These are phyloP conservation scores for Stromatinia cepivora DNA, from an alignment of 2,329 filamentous ascomycete genomes.

Conservation along the genomic window DNA sequence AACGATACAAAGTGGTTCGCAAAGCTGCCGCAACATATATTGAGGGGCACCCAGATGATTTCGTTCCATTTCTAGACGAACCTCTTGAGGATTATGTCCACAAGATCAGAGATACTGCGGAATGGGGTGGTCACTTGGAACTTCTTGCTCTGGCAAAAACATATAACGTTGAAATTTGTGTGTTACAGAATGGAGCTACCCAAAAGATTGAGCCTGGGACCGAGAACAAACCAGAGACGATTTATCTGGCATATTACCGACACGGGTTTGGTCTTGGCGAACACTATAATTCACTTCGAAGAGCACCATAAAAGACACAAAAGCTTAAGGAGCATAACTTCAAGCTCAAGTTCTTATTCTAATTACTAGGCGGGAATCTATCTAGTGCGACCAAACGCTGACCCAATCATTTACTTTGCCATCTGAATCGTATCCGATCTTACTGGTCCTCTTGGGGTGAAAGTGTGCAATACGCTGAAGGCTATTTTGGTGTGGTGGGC, in stretches of 20 bases:
- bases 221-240: slow-evolving; percentile 51
- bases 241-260: slow-evolving; percentile 92
- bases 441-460: slow-evolving; percentile 53
- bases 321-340: background rate
- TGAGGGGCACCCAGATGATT: slow-evolving; percentile 70
- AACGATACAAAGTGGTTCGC: slow-evolving; percentile 67
- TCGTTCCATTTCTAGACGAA: slow-evolving; percentile 84
- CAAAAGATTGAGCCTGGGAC: slow-evolving; percentile 67
- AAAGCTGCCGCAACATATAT: slow-evolving; percentile 78
- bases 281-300: slow-evolving; percentile 89
- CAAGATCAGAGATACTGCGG: slow-evolving; percentile 82
- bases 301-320: slow-evolving; percentile 32
- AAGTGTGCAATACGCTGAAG: slow-evolving; percentile 51
- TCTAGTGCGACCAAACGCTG: slow-evolving; percentile 51
- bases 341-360: background rate
- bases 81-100: slow-evolving; percentile 69
- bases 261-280: slow-evolving; percentile 93
- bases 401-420: slow-evolving; percentile 54
- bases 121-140: slow-evolving; percentile 96
- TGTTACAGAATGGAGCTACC: slow-evolving; percentile 80
- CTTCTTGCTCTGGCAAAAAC: slow-evolving; percentile 78
- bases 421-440: slow-evolving; percentile 47
- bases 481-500: slow-evolving; percentile 44
- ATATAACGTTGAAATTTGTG: slow-evolving; percentile 78
- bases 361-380: slow-evolving; percentile 5